phyloP scores from a whole-genome alignment of 2,329 filamentous ascomycete species.

The Phialemonium atrogriseum region DNA sequence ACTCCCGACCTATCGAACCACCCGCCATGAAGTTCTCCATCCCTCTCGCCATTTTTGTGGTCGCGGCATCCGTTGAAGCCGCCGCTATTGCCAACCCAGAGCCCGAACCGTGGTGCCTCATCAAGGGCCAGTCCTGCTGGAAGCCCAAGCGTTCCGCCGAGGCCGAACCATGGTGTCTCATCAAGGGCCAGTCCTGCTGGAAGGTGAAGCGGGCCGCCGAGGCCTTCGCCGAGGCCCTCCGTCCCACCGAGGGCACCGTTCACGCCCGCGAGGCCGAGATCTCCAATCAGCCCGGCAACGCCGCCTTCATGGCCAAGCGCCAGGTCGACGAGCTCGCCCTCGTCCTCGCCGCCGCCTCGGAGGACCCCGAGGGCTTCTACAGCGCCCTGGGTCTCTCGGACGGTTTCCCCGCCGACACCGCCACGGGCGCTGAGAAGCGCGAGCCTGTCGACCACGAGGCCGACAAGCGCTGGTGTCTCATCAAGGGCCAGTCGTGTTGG shows the following conservation, averaged over 20 bases:
- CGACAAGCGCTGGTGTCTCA: conserved; percentile 13
- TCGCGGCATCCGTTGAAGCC: conserved; percentile 15
- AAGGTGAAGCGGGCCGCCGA: conserved; percentile 32
- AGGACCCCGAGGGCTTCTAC: conserved; percentile 23
- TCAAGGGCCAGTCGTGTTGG: conserved; percentile 25
- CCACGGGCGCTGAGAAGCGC: conserved; percentile 10
- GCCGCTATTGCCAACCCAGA: conserved; percentile 16
- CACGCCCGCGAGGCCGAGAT: conserved; percentile 18
- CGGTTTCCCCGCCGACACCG: conserved; percentile 13
- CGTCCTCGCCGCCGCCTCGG: conserved; percentile 22
- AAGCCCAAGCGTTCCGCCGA: conserved; percentile 32
- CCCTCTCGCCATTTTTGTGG: conserved; percentile 15
- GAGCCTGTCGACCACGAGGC: conserved; percentile 15
- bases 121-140: conserved; percentile 32
- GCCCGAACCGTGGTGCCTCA: conserved; percentile 23
- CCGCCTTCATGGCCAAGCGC: conserved; percentile 28
- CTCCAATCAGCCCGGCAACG: conserved; percentile 24
- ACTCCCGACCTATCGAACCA: neutral
- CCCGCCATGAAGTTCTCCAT: conserved; percentile 20
- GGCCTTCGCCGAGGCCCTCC: conserved; percentile 20
- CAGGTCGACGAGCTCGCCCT: conserved; percentile 29
- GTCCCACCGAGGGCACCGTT: conserved; percentile 13
- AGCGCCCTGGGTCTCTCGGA: conserved; percentile 19
- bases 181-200: conserved; percentile 32
- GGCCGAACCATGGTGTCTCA: conserved; percentile 23